Percentiles rank a stretch among this genome's conserved stretches.
These are phyloP conservation scores for Colletotrichum sublineola DNA, from an alignment of 2,329 filamentous ascomycete species.

Conservation along the genomic window DNA sequence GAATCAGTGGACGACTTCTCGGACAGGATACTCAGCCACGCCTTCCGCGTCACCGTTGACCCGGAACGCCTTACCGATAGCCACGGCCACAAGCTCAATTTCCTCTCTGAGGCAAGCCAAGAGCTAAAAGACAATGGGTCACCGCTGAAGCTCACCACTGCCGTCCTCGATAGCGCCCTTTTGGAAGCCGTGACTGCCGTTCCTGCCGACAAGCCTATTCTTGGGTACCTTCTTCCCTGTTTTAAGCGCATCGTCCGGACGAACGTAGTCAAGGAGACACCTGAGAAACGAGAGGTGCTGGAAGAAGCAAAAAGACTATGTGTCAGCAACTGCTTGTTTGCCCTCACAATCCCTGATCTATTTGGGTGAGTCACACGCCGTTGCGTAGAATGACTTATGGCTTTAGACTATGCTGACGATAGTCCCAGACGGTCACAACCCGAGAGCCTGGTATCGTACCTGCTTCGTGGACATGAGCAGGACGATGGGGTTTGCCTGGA, in stretches of 20 bases:
- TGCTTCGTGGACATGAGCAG: constrained; percentile 82
- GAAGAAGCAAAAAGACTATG: constrained; percentile 87
- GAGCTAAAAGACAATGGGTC: constrained; percentile 67
- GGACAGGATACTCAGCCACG: constrained; percentile 66
- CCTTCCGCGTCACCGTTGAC: constrained; percentile 72
- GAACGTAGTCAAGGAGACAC: constrained; percentile 58
- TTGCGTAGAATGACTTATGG: background rate
- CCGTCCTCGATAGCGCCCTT: constrained; percentile 74
- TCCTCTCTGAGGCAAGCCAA: constrained; percentile 65
- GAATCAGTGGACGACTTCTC: constrained; percentile 71
- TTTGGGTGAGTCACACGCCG: constrained; percentile 76
- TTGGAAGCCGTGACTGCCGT: constrained; percentile 74
- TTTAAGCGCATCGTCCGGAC: constrained; percentile 80
- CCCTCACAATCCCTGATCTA: constrained; percentile 91
- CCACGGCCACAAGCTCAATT: constrained; percentile 66
- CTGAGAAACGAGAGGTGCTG: constrained; percentile 66
- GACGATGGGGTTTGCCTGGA: constrained; percentile 87
- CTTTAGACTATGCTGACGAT: background rate
- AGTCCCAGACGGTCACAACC: constrained; percentile 64
- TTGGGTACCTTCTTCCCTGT: constrained; percentile 88
- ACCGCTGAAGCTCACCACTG: constrained; percentile 64
- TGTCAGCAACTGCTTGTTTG: constrained; percentile 95
- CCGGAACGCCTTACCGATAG: constrained; percentile 60
- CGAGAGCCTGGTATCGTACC: constrained; percentile 73
- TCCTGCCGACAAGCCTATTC: constrained; percentile 70